Conservation (phyloP, 805 yeast species). For the Monosporozyma solicola region DNA sequence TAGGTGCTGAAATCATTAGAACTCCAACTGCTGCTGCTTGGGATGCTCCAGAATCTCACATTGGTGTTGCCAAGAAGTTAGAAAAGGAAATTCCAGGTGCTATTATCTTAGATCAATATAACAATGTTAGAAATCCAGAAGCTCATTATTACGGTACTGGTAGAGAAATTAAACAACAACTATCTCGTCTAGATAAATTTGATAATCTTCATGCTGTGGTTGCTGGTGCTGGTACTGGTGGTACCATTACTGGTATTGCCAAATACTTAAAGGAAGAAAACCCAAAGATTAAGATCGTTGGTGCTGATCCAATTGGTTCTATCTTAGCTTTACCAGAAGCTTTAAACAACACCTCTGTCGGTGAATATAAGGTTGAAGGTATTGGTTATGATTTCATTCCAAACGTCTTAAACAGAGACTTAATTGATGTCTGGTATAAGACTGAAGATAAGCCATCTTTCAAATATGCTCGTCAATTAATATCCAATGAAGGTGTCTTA, state of each 20-base stretch:
- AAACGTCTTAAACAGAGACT: slow-evolving; percentile 58
- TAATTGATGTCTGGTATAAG: slow-evolving; percentile 74
- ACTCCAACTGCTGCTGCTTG: slow-evolving; percentile 91
- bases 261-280: slow-evolving; percentile 65
- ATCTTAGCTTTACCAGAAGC: slow-evolving; percentile 73
- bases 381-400: slow-evolving; percentile 87
- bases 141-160: slow-evolving; percentile 86
- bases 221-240: slow-evolving; percentile 95
- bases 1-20: slow-evolving; percentile 85
- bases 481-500: slow-evolving; percentile 74
- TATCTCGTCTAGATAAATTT: slow-evolving; percentile 31
- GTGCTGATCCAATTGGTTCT: slow-evolving; percentile 84
- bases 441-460: slow-evolving; percentile 78
- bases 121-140: slow-evolving; percentile 66
- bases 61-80: slow-evolving; percentile 75
- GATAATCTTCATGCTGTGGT: slow-evolving; percentile 66
- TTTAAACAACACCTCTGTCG: slow-evolving; percentile 44
- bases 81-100: slow-evolving; percentile 80
- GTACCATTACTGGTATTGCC: slow-evolving; percentile 80
- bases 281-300: slow-evolving; percentile 52
- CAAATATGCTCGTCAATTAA: slow-evolving; percentile 70
- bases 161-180: slow-evolving; percentile 74
- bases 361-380: slow-evolving; percentile 77
- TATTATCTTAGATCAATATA: slow-evolving; percentile 76
- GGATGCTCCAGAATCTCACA: slow-evolving; percentile 87